A percentile compares a stretch with the other conserved stretches of the same genome.
Evolutionary conservation across 2,329 filamentous ascomycete genomes (phyloP).

Genomic region (Acrocalymma vagum): DNA sequence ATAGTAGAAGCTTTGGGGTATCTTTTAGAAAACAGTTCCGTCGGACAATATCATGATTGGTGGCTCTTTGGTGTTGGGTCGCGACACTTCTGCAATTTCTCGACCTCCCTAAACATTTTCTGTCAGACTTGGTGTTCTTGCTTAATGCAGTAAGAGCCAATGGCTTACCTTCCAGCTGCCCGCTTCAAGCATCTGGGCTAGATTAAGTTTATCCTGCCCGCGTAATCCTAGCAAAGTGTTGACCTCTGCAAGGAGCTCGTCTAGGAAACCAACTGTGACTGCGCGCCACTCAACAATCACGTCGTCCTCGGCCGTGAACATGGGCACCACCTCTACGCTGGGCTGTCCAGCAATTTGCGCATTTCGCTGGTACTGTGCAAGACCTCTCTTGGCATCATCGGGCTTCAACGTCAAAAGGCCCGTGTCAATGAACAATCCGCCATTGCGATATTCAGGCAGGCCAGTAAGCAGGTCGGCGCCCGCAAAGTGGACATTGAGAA

Average conservation of each 20-base stretch:
- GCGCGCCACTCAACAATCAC: constrained; percentile 84
- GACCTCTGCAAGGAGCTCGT: constrained; percentile 74
- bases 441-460: constrained; percentile 91
- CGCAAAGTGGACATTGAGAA: constrained; percentile 82
- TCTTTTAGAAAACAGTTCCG: constrained; percentile 88
- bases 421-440: constrained; percentile 85
- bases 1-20: constrained; percentile 50
- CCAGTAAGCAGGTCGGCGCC: constrained; percentile 87
- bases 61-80: constrained; percentile 95
- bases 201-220: constrained; percentile 73
- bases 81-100: constrained; percentile 93
- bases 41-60: constrained; percentile 97
- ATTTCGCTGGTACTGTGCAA: constrained; percentile 75
- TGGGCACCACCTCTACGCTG: constrained; percentile 76
- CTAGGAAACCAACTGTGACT: constrained; percentile 77
- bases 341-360: constrained; percentile 75
- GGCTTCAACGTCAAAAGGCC: constrained; percentile 81
- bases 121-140: constrained; percentile 17
- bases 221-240: constrained; percentile 73
- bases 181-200: constrained; percentile 92
- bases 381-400: constrained; percentile 73
- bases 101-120: constrained; percentile 77
- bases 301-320: constrained; percentile 77
- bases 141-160: background rate
- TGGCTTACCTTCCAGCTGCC: constrained; percentile 92